Evolutionary conservation across 2,329 filamentous ascomycete genomes (phyloP).

Genomic region (Corinectria fuckeliana): DNA sequence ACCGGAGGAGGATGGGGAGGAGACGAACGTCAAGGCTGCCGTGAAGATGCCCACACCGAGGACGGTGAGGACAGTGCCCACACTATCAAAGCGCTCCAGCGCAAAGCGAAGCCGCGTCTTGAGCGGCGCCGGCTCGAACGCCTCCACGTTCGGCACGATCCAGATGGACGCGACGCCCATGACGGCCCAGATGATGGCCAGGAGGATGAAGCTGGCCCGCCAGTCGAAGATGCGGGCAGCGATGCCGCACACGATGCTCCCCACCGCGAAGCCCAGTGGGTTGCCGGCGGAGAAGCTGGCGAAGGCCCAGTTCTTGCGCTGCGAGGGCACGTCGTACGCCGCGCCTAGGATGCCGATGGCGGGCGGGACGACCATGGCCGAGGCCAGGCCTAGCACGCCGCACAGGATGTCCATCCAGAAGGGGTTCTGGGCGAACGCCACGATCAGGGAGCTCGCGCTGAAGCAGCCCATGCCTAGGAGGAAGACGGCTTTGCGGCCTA

Average conservation of each 20-base stretch:
- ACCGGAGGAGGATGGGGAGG: neutral
- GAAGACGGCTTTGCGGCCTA: conserved; percentile 28
- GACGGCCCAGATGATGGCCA: conserved; percentile 68
- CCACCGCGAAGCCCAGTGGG: conserved; percentile 48
- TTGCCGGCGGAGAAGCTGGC: conserved; percentile 61
- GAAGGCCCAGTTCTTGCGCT: conserved; percentile 69
- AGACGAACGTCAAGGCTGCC: conserved; percentile 62
- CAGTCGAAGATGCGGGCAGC: conserved; percentile 67
- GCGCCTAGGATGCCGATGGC: conserved; percentile 69
- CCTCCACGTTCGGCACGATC: conserved; percentile 64
- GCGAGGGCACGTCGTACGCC: conserved; percentile 66
- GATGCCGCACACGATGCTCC: conserved; percentile 66
- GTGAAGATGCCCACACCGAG: conserved; percentile 71
- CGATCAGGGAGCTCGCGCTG: conserved; percentile 28
- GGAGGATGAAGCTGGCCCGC: conserved; percentile 67
- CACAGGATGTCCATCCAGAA: conserved; percentile 59
- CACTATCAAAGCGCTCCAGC: conserved; percentile 64
- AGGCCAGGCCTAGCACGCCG: conserved; percentile 68
- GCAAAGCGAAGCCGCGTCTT: conserved; percentile 40
- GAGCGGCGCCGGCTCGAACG: conserved; percentile 44
- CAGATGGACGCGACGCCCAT: conserved; percentile 64
- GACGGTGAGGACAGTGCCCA: conserved; percentile 66
- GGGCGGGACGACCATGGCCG: conserved; percentile 67
- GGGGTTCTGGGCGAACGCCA: conserved; percentile 32
- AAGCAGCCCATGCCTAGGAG: conserved; percentile 30